Conservation (phyloP, 768 basidiomycete genomes). For the Candolleomyces aberdarensis region DNA sequence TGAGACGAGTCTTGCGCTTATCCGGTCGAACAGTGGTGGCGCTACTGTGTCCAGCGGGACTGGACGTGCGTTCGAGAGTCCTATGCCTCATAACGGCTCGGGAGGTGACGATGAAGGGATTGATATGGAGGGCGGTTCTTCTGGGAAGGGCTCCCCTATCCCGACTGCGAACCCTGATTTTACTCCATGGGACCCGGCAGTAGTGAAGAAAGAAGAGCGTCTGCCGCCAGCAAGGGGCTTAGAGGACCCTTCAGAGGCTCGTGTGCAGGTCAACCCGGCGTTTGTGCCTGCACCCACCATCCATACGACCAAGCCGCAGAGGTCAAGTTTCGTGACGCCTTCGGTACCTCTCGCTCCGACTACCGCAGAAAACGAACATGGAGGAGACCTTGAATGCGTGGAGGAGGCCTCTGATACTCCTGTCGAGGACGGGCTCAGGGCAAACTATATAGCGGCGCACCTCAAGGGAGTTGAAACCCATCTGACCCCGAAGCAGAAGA, state of each 20-base stretch:
- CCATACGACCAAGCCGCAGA: neutral
- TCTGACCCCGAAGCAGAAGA: conserved; percentile 49
- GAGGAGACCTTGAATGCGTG: neutral
- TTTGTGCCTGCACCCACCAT: neutral
- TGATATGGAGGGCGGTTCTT: no score
- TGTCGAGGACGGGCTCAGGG: conserved; percentile 17
- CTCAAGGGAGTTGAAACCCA: conserved; percentile 43
- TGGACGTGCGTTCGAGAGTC: neutral
- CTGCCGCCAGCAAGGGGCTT: neutral
- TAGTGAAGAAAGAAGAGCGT: no score
- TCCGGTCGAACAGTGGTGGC: neutral
- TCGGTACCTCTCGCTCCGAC: neutral
- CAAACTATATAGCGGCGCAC: conserved; percentile 39
- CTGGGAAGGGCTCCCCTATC: no score
- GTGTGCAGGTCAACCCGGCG: neutral
- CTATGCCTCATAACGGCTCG: neutral
- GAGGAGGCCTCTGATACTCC: neutral
- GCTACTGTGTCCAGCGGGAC: neutral
- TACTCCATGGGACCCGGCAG: no score
- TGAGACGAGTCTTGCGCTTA: neutral
- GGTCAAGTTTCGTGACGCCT: neutral
- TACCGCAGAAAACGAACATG: neutral
- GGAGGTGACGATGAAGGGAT: no score
- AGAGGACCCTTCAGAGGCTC: neutral
- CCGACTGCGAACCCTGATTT: no score